Evolutionary conservation across 1,284 basidiomycete genomes (phyloP).

Genomic region (Puccinia triticina): DNA sequence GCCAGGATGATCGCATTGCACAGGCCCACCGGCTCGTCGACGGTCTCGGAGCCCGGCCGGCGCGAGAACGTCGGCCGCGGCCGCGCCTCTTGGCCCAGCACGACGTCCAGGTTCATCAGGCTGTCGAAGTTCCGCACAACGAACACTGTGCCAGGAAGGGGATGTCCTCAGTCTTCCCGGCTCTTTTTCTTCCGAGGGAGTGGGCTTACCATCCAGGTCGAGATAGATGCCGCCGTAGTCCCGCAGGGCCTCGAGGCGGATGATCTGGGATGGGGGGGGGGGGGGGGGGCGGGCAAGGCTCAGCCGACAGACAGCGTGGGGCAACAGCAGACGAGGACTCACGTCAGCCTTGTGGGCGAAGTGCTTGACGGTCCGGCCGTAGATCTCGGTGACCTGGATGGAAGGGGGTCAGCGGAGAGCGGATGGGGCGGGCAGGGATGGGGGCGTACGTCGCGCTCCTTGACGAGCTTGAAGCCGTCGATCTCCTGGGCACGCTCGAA

Average conservation of each 20-base stretch:
- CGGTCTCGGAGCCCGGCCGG: conserved; percentile 55
- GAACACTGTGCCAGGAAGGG: conserved; percentile 55
- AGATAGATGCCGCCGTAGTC: conserved; percentile 64
- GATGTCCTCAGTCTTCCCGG: background rate
- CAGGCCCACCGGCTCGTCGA: conserved; percentile 59
- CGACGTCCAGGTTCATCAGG: conserved; percentile 58
- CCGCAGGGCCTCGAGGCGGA: conserved; percentile 53
- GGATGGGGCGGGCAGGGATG: conserved; percentile 16
- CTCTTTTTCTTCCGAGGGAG: background rate
- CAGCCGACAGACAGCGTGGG: background rate
- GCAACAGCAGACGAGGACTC: conserved; percentile 53
- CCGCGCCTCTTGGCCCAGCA: conserved; percentile 63
- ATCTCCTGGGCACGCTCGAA: conserved; percentile 59
- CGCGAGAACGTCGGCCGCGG: conserved; percentile 38
- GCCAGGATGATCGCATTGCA: conserved; percentile 64
- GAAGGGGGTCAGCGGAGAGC: background rate
- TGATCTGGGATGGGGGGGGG: background rate
- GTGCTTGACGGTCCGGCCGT: conserved; percentile 54
- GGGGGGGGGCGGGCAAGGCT: background rate
- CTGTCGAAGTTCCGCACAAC: conserved; percentile 57
- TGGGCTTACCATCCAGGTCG: conserved; percentile 61
- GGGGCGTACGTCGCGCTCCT: conserved; percentile 55
- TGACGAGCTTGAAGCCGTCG: conserved; percentile 55
- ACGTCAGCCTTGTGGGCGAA: conserved; percentile 63
- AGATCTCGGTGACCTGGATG: conserved; percentile 56